Base-by-base conservation (phyloP, 2,329 filamentous ascomycete species). In the Ophiostoma sp. region DNA sequence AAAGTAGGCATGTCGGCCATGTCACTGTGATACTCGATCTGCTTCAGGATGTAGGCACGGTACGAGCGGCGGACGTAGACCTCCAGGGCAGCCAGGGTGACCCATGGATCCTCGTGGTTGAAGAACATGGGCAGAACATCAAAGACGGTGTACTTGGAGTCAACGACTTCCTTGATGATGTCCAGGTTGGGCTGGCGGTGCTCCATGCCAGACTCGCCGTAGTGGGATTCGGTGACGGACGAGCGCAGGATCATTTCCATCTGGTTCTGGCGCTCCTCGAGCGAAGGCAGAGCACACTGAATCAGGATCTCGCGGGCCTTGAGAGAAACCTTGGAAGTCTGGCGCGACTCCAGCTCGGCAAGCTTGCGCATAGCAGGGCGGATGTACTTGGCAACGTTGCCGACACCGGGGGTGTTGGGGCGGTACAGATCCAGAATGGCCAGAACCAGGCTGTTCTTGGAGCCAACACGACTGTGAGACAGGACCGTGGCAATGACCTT, bases 231-330 rank as follows among this genome's bases (percentile, higher is more conserved):
- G 8, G 97, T 88, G 31, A 99, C 95, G 0, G 95, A 94, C 35
- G 94, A 97, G 72, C 94, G 92, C 70, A 99, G 85, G 74, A 99
- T 99, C 80, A 98, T 94, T 84, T 98, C 95, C 94, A 99, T 97
- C 83, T 99, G 95, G 7, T 90, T 87, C 35, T 92, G 91, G 75
- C 95, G 90, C 85, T 99, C 95, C 80, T 98, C 95, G 27, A 99
- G 85, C 3, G 95, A 99, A 23, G 95, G 95, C 79, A 99, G 87
- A 69, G 95, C 94, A 78, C 93, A 97, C 81, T 98, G 95, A 74
- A 99, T 99, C 76, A 99, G 89, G 68, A 98, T 90, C 83, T 99
- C 95, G 78, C 95, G 91, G 65, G 95, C 94, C 85, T 99, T 99
- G 75, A 99, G 86, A 0, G 94, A 93, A 60, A 99, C 94, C 88